These are phyloP conservation scores for Colletotrichum spaethianum DNA, from an alignment of 2,329 filamentous ascomycete species.

Conservation along the genomic window DNA sequence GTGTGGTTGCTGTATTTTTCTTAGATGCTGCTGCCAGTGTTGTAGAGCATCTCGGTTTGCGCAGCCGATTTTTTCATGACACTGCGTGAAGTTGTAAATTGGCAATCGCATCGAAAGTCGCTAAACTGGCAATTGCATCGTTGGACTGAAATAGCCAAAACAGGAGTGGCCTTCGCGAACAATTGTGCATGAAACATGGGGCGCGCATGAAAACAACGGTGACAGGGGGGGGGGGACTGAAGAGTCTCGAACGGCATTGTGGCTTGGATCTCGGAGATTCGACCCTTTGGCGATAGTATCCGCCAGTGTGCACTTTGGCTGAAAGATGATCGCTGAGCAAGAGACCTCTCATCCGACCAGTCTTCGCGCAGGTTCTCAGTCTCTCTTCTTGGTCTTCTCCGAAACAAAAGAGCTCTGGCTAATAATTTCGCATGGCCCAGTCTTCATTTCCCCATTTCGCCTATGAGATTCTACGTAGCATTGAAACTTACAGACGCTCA, in stretches of 20 bases:
- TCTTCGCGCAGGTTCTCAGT: too few species aligned
- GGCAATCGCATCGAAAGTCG: too few species aligned
- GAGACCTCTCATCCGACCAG: background rate
- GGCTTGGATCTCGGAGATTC: constrained; percentile 34
- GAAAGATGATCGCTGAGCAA: too few species aligned
- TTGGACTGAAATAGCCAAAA: constrained; percentile 30
- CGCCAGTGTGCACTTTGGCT: background rate
- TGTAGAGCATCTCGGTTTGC: background rate
- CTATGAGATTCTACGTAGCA: constrained; percentile 10
- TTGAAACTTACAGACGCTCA: background rate
- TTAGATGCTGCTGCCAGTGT: background rate
- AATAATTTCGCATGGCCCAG: constrained; percentile 19
- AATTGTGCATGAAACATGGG: constrained; percentile 33
- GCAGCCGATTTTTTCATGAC: background rate
- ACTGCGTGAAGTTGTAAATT: background rate
- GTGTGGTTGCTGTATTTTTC: background rate
- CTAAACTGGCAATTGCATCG: background rate
- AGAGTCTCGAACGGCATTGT: constrained; percentile 28
- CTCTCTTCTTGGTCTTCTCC: background rate
- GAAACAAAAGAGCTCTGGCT: background rate
- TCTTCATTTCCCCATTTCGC: constrained; percentile 24
- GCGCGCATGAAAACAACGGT: constrained; percentile 18
- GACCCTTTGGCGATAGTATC: constrained; percentile 14
- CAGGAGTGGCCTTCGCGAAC: background rate
- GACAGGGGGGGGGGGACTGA: constrained; percentile 17